Percentiles rank a stretch among this genome's conserved stretches.
These are phyloP conservation scores for Ophiocordyceps sinensis DNA, from an alignment of 2,329 filamentous ascomycete genomes.

Conservation along the genomic window DNA sequence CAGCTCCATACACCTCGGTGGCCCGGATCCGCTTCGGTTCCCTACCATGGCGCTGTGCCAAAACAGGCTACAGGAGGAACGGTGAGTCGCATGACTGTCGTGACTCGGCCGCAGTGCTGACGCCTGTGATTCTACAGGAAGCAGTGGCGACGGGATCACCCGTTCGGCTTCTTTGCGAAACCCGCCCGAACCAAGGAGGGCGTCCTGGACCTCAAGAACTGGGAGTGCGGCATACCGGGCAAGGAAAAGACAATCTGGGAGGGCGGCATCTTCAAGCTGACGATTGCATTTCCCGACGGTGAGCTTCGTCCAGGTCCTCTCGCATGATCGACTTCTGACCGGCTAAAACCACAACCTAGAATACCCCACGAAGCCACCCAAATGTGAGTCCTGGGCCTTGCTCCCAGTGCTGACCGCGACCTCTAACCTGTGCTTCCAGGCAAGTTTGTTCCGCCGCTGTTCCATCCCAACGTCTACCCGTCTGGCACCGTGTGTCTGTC, in stretches of 20 bases:
- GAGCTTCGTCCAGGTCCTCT: slow-evolving; percentile 18
- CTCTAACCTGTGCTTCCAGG: slow-evolving; percentile 32
- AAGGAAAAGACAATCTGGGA: slow-evolving; percentile 97
- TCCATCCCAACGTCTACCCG: slow-evolving; percentile 97
- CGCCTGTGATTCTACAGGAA: slow-evolving; percentile 42
- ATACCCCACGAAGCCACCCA: slow-evolving; percentile 96
- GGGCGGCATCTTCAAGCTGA: slow-evolving; percentile 91
- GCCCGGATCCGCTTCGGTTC: slow-evolving; percentile 1
- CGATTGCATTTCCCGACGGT: slow-evolving; percentile 88
- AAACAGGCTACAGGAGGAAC: slow-evolving; percentile 77
- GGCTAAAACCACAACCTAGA: slow-evolving; percentile 36
- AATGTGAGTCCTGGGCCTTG: slow-evolving; percentile 51
- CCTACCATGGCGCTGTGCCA: slow-evolving; percentile 68
- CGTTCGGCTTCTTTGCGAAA: slow-evolving; percentile 93
- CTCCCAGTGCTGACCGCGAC: not conserved
- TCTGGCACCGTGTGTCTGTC: slow-evolving; percentile 95
- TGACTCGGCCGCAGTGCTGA: slow-evolving; percentile 5
- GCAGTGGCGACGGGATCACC: slow-evolving; percentile 93
- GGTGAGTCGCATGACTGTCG: slow-evolving; percentile 35
- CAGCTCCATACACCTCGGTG: no score
- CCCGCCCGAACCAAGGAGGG: slow-evolving; percentile 68
- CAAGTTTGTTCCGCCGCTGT: slow-evolving; percentile 91
- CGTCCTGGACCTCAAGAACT: slow-evolving; percentile 80
- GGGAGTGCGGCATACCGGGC: slow-evolving; percentile 93
- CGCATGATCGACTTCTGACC: not conserved